Conservation (phyloP, 2,329 filamentous ascomycete genomes). For the Alternaria hordeiaustralica region DNA sequence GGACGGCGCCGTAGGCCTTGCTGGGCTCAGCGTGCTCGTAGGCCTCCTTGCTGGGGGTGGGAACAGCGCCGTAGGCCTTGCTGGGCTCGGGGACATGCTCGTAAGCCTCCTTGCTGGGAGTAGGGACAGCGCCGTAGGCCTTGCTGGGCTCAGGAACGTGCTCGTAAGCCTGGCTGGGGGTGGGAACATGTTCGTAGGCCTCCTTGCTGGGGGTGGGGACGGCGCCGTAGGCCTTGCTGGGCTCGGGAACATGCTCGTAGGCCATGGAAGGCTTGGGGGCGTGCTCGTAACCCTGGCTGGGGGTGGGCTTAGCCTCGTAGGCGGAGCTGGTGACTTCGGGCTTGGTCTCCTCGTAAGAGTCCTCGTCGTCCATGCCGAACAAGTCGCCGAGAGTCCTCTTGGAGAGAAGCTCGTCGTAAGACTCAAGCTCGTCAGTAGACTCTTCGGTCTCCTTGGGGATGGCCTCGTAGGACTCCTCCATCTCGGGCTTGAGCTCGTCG, state of each 20-base stretch:
- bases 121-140: neutral
- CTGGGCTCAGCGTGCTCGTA: neutral
- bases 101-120: neutral
- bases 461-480: neutral
- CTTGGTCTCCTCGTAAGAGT: neutral
- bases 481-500: neutral
- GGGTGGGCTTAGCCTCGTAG: neutral
- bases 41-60: neutral
- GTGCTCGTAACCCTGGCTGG: neutral
- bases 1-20: neutral
- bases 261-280: neutral
- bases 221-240: neutral
- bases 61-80: neutral
- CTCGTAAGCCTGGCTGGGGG: neutral
- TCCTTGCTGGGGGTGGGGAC: neutral
- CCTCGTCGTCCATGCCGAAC: neutral
- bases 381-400: neutral
- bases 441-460: neutral
- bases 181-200: neutral
- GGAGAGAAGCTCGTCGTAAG: neutral
- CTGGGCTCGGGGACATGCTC: neutral
- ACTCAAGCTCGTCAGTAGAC: neutral
- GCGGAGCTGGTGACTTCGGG: neutral
- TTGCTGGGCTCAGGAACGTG: neutral
- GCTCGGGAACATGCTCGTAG: neutral